These are phyloP conservation scores for Yarrowia hollandica DNA, from an alignment of 805 yeast genomes.

Conservation along the genomic window DNA sequence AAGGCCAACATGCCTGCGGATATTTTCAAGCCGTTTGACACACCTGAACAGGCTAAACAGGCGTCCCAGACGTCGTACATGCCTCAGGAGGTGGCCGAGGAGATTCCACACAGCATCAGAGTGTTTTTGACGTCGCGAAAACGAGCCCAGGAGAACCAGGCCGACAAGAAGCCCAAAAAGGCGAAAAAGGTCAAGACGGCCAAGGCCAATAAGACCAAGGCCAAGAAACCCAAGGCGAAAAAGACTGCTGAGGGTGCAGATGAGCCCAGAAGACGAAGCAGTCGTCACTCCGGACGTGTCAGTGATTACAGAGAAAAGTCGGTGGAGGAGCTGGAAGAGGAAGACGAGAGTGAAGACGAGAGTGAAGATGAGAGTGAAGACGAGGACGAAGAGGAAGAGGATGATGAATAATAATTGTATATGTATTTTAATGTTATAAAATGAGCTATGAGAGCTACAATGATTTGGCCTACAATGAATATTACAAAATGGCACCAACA, in stretches of 20 bases:
- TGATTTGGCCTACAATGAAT: too few species aligned
- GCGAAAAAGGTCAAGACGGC: conserved; percentile 34
- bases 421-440: neutral
- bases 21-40: conserved; percentile 60
- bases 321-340: conserved; percentile 33
- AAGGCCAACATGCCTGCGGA: conserved; percentile 70
- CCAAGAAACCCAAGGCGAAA: neutral
- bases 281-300: conserved; percentile 33
- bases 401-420: conserved; percentile 24
- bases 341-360: conserved; percentile 33
- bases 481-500: too few species aligned
- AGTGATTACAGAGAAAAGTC: conserved; percentile 31
- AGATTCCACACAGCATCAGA: conserved; percentile 28
- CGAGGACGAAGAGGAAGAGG: conserved; percentile 32
- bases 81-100: conserved; percentile 47
- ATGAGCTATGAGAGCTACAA: too few species aligned
- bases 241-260: conserved; percentile 33
- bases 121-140: conserved; percentile 22
- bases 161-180: neutral
- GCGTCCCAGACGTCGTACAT: conserved; percentile 58
- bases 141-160: neutral
- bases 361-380: conserved; percentile 32
- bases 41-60: conserved; percentile 57
- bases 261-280: conserved; percentile 30
- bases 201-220: conserved; percentile 29